Conservation (phyloP, 768 basidiomycete genomes). For the Tulasnella sp. region DNA sequence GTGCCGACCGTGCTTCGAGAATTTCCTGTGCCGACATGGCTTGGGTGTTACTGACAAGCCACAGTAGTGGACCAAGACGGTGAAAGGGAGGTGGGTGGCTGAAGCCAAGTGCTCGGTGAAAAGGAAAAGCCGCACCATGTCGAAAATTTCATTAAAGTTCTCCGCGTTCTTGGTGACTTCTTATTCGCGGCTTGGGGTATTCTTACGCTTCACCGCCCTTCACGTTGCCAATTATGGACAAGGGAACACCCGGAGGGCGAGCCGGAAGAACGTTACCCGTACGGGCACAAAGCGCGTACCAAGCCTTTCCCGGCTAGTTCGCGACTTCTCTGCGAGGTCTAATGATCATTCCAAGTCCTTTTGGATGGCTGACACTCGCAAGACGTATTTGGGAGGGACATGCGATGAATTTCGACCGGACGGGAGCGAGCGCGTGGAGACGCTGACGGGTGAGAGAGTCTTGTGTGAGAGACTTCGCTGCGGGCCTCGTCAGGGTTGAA, state of each 20-base stretch:
- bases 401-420: background rate
- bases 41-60: background rate
- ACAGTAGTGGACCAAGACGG: background rate
- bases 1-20: background rate
- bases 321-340: background rate
- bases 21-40: too few species aligned
- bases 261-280: background rate
- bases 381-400: too few species aligned
- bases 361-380: too few species aligned
- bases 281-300: background rate
- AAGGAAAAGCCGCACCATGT: background rate
- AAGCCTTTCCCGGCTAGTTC: background rate
- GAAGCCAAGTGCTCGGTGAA: background rate
- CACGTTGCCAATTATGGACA: background rate
- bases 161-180: background rate
- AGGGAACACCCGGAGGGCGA: background rate
- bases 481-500: background rate
- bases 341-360: background rate
- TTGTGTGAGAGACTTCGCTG: conserved; percentile 8
- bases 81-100: background rate
- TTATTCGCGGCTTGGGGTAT: background rate
- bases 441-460: background rate
- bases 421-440: background rate
- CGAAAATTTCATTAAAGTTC: background rate
- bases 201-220: background rate